Evolutionary conservation across 2,329 filamentous ascomycete species (phyloP), one percentile per base, ranked within the genome.

Genomic region (Nemania abortiva): DNA sequence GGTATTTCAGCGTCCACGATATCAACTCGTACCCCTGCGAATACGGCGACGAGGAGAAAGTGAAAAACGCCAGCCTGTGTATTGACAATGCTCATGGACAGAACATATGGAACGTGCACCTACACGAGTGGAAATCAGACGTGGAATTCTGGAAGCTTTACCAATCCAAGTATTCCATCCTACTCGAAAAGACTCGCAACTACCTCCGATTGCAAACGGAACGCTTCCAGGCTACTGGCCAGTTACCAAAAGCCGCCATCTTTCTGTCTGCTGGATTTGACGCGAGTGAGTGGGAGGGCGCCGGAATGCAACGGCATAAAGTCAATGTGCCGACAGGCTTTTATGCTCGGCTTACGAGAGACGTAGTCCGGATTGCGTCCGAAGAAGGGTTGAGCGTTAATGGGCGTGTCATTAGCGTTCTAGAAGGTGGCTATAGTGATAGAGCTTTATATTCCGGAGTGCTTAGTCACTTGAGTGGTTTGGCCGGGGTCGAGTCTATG

Each of bases 1-100:
- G 95, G 10, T 99, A 99, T 79, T 98, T 97, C 80, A 98, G 95
- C 79, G 80, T 99, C 52, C 96, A 99, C 79, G 96, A 99, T 77
- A 98, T 99, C 83, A 98, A 99, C 81, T 98, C 95, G 0, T 99
- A 97, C 77, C 96, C 97, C 0, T 99, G 96, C 79, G 96, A 99
- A 79, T 89, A 88, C 78, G 96, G 95, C n/a, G 95, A 98, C 70
- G 89, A 92, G 66, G 93, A 96, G 24, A 98, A 98, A 81, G 91
- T 98, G 60, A 93, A 92, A 77, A 97, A 95, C 75, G 96, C 97
- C 1, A 98, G 95, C 82, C 82, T 98, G 29, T 98, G 97, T 79
- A 91, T 99, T 71, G 95, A 98, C 69, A 95, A 95, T 75, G 94
- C 95, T 0, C 96, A 99, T 78, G 92, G 93, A 0, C 96, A 99